Evolutionary conservation across 257 asterid species (phyloP).

Genomic region (Parsonsia alboflavescens): DNA sequence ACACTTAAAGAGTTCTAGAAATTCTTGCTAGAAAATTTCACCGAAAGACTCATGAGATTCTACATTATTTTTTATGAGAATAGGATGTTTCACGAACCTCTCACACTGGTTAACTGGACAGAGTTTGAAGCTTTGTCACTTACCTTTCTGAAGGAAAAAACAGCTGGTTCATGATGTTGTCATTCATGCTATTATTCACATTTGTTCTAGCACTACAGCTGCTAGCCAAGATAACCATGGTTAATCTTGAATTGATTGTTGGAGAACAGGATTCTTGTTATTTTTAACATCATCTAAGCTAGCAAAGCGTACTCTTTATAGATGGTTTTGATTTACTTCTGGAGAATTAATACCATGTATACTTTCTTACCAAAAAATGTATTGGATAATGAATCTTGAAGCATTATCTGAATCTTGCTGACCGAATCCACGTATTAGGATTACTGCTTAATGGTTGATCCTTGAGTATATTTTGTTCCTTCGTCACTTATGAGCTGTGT

Average conservation of each 20-base stretch:
- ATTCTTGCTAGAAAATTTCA: not conserved
- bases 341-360: not conserved
- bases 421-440: not conserved
- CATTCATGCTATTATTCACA: not conserved
- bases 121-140: not conserved
- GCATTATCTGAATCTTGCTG: not conserved
- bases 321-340: not conserved
- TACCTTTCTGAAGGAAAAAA: not conserved
- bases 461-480: not conserved
- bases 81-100: not conserved
- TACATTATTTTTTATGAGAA: not conserved
- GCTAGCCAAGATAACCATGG: not conserved
- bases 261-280: not conserved
- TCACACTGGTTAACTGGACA: not conserved
- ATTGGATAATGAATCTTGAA: not conserved
- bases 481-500: not conserved
- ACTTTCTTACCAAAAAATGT: not conserved
- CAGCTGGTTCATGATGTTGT: not conserved
- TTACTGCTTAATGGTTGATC: slow-evolving; percentile 3
- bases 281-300: not conserved
- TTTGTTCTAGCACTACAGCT: not conserved
- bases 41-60: not conserved
- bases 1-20: not conserved
- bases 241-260: not conserved
- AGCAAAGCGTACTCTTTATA: no score